Evolutionary conservation across 2,329 filamentous ascomycete genomes (phyloP).

Genomic region (Leptographium galeiforme): DNA sequence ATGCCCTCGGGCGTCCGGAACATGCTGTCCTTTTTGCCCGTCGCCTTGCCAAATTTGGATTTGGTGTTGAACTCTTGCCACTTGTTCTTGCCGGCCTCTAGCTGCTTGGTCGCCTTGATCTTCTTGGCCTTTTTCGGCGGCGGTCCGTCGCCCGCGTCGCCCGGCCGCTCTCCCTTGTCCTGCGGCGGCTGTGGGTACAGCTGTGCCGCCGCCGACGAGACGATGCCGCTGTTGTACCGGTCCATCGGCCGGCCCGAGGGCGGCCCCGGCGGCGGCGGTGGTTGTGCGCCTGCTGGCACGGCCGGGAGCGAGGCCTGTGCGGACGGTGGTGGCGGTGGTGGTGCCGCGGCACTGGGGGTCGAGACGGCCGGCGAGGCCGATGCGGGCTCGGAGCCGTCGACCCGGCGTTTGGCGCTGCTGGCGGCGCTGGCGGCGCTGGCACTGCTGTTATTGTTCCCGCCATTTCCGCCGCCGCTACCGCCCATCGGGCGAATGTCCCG

Average conservation of each 20-base stretch:
- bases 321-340: not conserved
- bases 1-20: constrained; percentile 84
- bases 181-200: constrained; percentile 46
- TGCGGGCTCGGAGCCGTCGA: not conserved
- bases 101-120: constrained; percentile 78
- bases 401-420: constrained; percentile 51
- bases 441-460: not conserved
- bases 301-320: constrained; percentile 7
- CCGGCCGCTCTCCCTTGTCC: constrained; percentile 25
- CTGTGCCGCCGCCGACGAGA: constrained; percentile 42
- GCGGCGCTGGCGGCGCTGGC: constrained; percentile 25
- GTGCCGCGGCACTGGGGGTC: not conserved
- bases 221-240: constrained; percentile 29
- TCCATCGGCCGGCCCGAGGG: constrained; percentile 7
- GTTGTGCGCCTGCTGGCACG: constrained; percentile 32
- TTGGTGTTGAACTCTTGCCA: constrained; percentile 91
- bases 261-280: constrained; percentile 18
- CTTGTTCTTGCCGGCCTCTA: constrained; percentile 81
- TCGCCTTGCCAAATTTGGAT: constrained; percentile 50
- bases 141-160: constrained; percentile 48
- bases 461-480: not conserved
- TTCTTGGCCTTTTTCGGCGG: constrained; percentile 73
- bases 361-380: not conserved
- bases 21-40: constrained; percentile 84
- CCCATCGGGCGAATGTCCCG: constrained; percentile 71